Conservation (phyloP, 2,329 filamentous ascomycete species). For the Waltergamsia citrina region DNA sequence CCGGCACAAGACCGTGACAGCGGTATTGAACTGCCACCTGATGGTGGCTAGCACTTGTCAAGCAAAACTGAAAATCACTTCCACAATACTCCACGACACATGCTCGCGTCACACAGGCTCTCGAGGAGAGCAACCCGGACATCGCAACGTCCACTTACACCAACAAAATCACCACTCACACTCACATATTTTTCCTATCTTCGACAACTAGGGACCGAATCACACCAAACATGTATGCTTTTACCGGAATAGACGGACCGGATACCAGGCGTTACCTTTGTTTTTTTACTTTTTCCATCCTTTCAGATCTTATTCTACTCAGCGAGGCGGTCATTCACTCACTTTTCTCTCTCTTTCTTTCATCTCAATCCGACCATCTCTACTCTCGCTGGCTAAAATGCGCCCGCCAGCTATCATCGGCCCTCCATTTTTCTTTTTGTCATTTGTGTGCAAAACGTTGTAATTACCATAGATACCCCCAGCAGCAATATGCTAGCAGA, state of each 20-base stretch:
- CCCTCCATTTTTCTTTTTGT: too few relatives aligned
- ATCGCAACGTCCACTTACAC: not conserved
- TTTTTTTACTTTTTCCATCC: not conserved
- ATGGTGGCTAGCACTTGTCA: conserved; percentile 20
- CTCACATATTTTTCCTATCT: not conserved
- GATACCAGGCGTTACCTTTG: not conserved
- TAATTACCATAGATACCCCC: not conserved
- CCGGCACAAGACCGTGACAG: conserved; percentile 39
- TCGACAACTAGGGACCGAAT: not conserved
- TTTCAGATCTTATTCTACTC: not conserved
- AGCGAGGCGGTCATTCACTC: not conserved
- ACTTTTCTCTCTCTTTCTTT: conserved; percentile 3
- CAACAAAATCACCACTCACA: not conserved
- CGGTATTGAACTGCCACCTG: conserved; percentile 37
- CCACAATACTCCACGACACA: too few relatives aligned
- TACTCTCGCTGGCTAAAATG: too few relatives aligned
- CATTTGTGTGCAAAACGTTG: too few relatives aligned
- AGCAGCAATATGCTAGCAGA: not conserved
- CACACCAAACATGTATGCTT: not conserved
- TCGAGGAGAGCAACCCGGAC: not conserved
- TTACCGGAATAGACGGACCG: not conserved
- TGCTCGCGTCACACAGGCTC: too few relatives aligned
- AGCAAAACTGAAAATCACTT: not conserved
- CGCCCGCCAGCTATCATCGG: too few relatives aligned
- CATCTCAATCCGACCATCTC: not conserved